phyloP scores from a whole-genome alignment of 2,329 filamentous ascomycete genomes.

The Aspergillus sp. region DNA sequence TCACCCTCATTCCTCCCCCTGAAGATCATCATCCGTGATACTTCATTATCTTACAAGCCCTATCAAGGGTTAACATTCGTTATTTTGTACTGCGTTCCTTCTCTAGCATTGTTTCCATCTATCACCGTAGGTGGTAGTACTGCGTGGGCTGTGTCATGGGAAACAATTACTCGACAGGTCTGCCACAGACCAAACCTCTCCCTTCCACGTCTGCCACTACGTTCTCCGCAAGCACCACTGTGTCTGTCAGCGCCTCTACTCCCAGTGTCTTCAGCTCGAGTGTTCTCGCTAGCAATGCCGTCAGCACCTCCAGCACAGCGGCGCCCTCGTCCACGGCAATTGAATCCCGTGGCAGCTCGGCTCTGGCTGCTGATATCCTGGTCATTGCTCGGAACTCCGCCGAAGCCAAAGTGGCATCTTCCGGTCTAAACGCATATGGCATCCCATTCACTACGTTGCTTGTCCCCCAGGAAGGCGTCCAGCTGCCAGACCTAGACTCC shows the following conservation, averaged over 20 bases:
- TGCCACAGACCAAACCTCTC: not conserved
- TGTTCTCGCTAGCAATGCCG: too few species aligned
- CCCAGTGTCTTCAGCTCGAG: not conserved
- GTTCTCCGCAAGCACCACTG: not conserved
- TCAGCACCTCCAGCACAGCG: too few species aligned
- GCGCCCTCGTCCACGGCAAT: too few species aligned
- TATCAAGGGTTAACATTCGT: too few species aligned
- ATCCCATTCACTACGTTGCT: slow-evolving; percentile 58
- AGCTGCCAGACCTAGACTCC: slow-evolving; percentile 54
- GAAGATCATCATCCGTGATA: not conserved
- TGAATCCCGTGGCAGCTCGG: not conserved
- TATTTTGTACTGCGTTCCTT: not conserved
- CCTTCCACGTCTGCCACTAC: not conserved
- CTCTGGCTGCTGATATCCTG: slow-evolving; percentile 49
- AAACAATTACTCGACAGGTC: not conserved
- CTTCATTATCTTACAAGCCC: not conserved
- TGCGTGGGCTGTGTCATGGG: not conserved
- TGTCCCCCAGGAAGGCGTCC: slow-evolving; percentile 54
- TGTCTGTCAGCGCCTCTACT: not conserved
- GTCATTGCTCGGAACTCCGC: slow-evolving; percentile 55
- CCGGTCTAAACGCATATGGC: slow-evolving; percentile 60
- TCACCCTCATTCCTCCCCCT: too few species aligned
- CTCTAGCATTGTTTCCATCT: not conserved
- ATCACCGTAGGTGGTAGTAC: too few species aligned
- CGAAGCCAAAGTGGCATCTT: slow-evolving; percentile 51